Evolutionary conservation across 1,139 yeast genomes (phyloP).

Genomic region (Debaryomyces fabryi): DNA sequence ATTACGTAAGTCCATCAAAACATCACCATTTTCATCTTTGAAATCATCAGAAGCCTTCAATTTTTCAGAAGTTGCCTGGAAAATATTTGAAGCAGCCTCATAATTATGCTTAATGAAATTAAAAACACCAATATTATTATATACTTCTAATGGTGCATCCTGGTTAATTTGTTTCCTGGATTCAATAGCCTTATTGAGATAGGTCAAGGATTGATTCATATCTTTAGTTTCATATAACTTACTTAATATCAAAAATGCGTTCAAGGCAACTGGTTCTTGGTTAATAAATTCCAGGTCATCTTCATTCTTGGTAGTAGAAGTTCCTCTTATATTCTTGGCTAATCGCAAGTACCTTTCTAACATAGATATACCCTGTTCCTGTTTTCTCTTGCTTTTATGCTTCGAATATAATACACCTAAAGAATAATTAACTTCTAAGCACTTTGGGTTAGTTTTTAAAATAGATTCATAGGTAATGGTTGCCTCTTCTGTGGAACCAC

Average conservation of each 20-base stretch:
- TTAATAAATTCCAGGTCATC: slow-evolving; percentile 31
- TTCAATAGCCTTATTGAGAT: slow-evolving; percentile 61
- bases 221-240: slow-evolving; percentile 67
- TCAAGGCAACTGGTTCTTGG: slow-evolving; percentile 66
- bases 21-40: slow-evolving; percentile 29
- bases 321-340: slow-evolving; percentile 49
- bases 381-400: slow-evolving; percentile 38
- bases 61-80: slow-evolving; percentile 50
- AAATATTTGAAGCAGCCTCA: slow-evolving; percentile 42
- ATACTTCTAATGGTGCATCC: slow-evolving; percentile 65
- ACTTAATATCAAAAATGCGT: slow-evolving; percentile 71
- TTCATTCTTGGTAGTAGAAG: slow-evolving; percentile 25
- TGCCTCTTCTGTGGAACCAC: slow-evolving; percentile 81
- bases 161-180: slow-evolving; percentile 43
- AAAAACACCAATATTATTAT: slow-evolving; percentile 86
- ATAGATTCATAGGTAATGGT: slow-evolving; percentile 80
- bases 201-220: slow-evolving; percentile 58
- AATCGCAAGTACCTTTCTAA: slow-evolving; percentile 74
- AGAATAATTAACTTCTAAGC: slow-evolving; percentile 75
- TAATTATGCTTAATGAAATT: slow-evolving; percentile 67
- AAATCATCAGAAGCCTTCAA: slow-evolving; percentile 21
- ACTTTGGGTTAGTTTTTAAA: slow-evolving; percentile 65
- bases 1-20: slow-evolving; percentile 26
- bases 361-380: slow-evolving; percentile 59
- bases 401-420: slow-evolving; percentile 74